Base-by-base conservation (phyloP, 1,284 basidiomycete genomes). In the Neonothopanus nambi region DNA sequence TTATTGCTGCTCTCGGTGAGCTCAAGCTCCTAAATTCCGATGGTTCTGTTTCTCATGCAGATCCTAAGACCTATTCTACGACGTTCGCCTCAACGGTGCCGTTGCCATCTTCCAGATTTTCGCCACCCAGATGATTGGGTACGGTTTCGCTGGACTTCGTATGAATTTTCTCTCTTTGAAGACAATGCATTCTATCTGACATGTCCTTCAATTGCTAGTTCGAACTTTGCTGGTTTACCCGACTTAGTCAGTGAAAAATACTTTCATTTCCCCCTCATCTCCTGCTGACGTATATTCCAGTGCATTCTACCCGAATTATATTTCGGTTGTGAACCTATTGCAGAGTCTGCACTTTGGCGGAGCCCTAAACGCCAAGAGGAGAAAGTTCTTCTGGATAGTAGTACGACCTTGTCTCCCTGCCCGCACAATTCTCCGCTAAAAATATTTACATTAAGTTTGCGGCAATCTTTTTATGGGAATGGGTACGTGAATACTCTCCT, bases 91-190 rank as follows among this genome's bases (percentile, higher is more conserved):
- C 8, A 79, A 79, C 60, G 70, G 73, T 21, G 80, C 74, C 2
- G 72, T 79, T 3, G 78, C 79, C 1, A 77, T 81, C 39, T 79
- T 82, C 65, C 79, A 80, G 63, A 77, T 80, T 56, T 78, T 81
- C 63, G 72, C 79, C 0, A 79, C 78, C 6, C 82, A 84, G 61
- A 77, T 82, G 73, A 70, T 85, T 38, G 83, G 82, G 5, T 81
- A 83, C 55, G 78, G 80, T 9, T 69, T 82, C 39, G 77, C 79
- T 3, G 82, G 81, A 11, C 62, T 81, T 30, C 64, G 73, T 74
- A 41, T 51, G 64, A 61, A n/a, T 28, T 43, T 37, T 30, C 3
- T 20, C 41, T 12, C 30, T 3, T 46, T 6, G n/a, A 35, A 45
- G 23, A 23, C 12, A 20, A 21, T 6, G 23, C 20, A 30, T n/a